Evolutionary conservation across 1,139 yeast species (phyloP).

Genomic region (Diutina rugosa): DNA sequence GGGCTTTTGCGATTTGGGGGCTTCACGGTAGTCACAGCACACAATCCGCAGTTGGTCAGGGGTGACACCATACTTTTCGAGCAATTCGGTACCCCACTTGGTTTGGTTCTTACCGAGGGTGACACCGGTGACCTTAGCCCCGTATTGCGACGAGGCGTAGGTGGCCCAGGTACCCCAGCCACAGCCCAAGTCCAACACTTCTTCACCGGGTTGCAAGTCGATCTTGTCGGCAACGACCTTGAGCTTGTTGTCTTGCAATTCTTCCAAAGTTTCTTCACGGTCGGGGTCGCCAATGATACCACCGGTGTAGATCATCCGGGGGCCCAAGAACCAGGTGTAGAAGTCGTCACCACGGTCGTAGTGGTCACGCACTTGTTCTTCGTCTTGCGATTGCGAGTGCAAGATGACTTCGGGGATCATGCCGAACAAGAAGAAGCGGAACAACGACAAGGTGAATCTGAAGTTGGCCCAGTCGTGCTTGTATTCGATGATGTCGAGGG

Average conservation of each 20-base stretch:
- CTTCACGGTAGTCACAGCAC: conserved; percentile 84
- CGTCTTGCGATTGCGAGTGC: conserved; percentile 90
- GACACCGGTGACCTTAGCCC: conserved; percentile 81
- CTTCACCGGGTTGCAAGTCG: conserved; percentile 59
- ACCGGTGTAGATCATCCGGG: conserved; percentile 88
- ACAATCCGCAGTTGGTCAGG: conserved; percentile 62
- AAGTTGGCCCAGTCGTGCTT: conserved; percentile 89
- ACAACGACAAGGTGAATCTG: conserved; percentile 65
- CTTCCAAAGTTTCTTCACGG: conserved; percentile 67
- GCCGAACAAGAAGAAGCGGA: conserved; percentile 72
- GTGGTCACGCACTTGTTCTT: conserved; percentile 92
- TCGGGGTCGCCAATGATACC: conserved; percentile 70
- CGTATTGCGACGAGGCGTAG: conserved; percentile 70
- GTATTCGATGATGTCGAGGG: conserved; percentile 70
- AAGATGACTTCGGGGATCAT: conserved; percentile 88
- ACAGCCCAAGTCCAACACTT: conserved; percentile 76
- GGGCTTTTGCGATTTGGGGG: conserved; percentile 47
- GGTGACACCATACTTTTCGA: conserved; percentile 55
- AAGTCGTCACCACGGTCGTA: conserved; percentile 96
- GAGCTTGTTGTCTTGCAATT: conserved; percentile 83
- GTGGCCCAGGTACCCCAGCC: conserved; percentile 96
- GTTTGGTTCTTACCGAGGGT: conserved; percentile 89
- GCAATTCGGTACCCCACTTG: conserved; percentile 70
- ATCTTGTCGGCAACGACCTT: conserved; percentile 82
- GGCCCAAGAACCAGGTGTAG: conserved; percentile 88